A percentile compares a stretch with the other conserved stretches of the same genome.
Evolutionary conservation across 169 alveolate species (phyloP).

Genomic region (Plasmodium inui): DNA sequence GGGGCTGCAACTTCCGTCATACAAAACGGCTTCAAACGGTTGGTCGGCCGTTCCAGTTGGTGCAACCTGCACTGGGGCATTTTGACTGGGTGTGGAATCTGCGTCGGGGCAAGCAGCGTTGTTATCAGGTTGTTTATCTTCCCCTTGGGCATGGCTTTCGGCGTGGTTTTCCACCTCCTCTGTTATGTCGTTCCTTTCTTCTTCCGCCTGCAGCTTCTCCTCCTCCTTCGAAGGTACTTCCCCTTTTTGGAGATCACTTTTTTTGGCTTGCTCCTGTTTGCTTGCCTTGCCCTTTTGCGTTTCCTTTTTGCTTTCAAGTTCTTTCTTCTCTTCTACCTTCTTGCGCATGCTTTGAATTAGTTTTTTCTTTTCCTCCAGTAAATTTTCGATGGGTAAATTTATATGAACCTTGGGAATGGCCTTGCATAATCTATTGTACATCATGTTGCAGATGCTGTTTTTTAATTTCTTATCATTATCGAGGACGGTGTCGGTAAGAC

Average conservation of each 20-base stretch:
- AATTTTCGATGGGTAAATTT: conserved; percentile 59
- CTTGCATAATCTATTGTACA: conserved; percentile 62
- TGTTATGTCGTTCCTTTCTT: not conserved
- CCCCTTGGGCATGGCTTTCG: not conserved
- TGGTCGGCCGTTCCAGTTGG: not conserved
- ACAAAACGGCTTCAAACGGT: not conserved
- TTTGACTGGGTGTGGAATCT: not conserved
- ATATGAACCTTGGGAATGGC: conserved; percentile 69
- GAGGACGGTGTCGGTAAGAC: conserved; percentile 40
- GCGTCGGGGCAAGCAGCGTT: not conserved
- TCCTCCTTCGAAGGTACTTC: not conserved
- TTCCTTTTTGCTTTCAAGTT: conserved; percentile 1
- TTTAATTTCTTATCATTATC: conserved; percentile 64
- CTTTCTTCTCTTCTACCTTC: conserved; percentile 26
- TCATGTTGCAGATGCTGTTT: conserved; percentile 43
- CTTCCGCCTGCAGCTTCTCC: not conserved
- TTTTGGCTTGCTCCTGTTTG: conserved; percentile 4
- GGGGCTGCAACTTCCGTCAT: not conserved
- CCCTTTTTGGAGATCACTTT: not conserved
- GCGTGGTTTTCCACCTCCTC: not conserved
- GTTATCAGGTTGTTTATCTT: not conserved
- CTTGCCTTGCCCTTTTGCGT: not conserved
- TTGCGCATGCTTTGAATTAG: conserved; percentile 39
- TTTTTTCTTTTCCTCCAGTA: conserved; percentile 60
- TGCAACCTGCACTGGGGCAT: not conserved